A percentile compares a stretch with the other conserved stretches of the same genome.
Evolutionary conservation across 768 basidiomycete species (phyloP).

Genomic region (Melanogaster broomeanus): DNA sequence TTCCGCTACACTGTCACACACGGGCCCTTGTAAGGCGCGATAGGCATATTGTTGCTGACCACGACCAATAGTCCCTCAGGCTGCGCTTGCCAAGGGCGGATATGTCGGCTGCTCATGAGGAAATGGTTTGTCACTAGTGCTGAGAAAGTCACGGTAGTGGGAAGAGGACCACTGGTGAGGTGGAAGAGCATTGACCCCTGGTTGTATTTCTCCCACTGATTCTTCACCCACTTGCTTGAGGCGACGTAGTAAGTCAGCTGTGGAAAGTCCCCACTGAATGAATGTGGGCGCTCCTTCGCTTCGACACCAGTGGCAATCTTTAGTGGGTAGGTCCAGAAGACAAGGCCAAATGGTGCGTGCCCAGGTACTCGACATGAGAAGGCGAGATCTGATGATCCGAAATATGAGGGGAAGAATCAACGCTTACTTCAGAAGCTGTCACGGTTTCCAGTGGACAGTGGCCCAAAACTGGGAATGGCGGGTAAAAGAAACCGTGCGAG

Average conservation of each 20-base stretch:
- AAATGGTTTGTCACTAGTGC: constrained; percentile 42
- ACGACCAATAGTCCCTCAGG: constrained; percentile 47
- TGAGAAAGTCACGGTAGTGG: constrained; percentile 47
- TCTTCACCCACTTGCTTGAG: constrained; percentile 67
- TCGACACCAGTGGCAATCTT: constrained; percentile 56
- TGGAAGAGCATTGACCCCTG: constrained; percentile 39
- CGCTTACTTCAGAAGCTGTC: constrained; percentile 69
- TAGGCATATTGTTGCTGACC: constrained; percentile 56
- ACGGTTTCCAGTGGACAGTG: constrained; percentile 76
- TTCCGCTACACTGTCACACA: constrained; percentile 53
- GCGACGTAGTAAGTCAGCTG: constrained; percentile 72
- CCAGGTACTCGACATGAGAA: constrained; percentile 71
- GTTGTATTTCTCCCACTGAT: constrained; percentile 29
- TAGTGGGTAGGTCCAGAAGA: constrained; percentile 53
- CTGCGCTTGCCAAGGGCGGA: constrained; percentile 63
- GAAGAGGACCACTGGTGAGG: constrained; percentile 53
- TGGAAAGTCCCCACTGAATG: constrained; percentile 80
- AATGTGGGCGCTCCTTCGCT: constrained; percentile 76
- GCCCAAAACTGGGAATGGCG: no score
- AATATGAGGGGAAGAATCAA: constrained; percentile 70
- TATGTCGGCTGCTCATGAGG: constrained; percentile 51
- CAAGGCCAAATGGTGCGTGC: constrained; percentile 55
- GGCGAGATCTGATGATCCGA: constrained; percentile 66
- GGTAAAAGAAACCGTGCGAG: no score
- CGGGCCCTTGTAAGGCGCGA: constrained; percentile 39